A percentile compares a stretch with the other conserved stretches of the same genome.
Evolutionary conservation across 163 green algal genomes (phyloP).

Genomic region (Trebouxiophyceae sp.): DNA sequence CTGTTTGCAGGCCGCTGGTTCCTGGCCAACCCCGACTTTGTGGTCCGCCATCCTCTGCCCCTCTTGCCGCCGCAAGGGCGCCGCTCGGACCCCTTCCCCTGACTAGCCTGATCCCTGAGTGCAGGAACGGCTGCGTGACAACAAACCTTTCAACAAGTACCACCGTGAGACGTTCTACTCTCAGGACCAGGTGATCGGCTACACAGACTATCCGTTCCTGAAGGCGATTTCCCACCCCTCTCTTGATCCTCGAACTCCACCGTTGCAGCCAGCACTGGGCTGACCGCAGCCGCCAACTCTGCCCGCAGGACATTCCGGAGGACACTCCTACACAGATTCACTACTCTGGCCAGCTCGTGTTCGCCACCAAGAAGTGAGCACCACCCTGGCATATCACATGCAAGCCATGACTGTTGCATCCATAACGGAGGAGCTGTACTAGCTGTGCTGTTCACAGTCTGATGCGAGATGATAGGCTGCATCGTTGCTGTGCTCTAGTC

Average conservation of each 20-base stretch:
- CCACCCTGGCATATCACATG: too few species aligned
- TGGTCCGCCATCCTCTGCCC: slow-evolving; percentile 44
- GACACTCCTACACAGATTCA: background rate
- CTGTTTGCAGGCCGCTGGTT: too few species aligned
- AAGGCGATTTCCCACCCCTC: slow-evolving; percentile 12
- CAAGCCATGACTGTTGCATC: too few species aligned
- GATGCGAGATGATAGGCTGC: too few species aligned
- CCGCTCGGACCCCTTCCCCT: background rate
- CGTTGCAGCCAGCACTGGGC: too few species aligned
- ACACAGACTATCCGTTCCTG: slow-evolving; percentile 75
- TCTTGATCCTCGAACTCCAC: too few species aligned
- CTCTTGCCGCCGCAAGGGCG: too few species aligned
- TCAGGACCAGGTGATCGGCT: slow-evolving; percentile 37
- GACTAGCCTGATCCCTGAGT: background rate
- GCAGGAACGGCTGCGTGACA: background rate
- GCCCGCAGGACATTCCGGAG: background rate
- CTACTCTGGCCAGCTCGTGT: background rate
- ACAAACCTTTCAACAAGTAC: slow-evolving; percentile 53
- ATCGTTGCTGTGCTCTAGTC: too few species aligned
- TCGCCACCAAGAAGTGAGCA: too few species aligned
- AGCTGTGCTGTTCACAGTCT: too few species aligned
- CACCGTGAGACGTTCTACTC: slow-evolving; percentile 59
- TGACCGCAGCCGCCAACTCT: too few species aligned
- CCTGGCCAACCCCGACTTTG: slow-evolving; percentile 68
- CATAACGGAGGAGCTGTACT: too few species aligned